Percentiles rank a stretch among this genome's conserved stretches.
phyloP scores from a whole-genome alignment of 2,329 filamentous ascomycete genomes.

The Dryadomyces sulphureus region DNA sequence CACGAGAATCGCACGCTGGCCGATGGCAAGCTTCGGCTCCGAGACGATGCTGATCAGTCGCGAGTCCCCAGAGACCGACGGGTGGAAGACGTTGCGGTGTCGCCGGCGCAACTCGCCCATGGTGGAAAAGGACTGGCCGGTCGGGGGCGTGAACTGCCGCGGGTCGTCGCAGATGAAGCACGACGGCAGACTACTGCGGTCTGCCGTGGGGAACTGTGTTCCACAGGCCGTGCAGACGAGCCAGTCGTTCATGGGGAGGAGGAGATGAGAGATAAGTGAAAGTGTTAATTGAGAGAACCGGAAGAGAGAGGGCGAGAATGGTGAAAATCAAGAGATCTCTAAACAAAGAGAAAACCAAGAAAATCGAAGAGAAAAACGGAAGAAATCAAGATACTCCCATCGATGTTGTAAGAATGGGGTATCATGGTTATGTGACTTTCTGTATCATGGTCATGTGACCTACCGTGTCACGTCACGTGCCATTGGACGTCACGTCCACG shows the following conservation, averaged over 20 bases:
- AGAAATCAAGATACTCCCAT: no score
- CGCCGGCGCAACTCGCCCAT: slow-evolving; percentile 28
- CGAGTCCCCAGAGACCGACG: slow-evolving; percentile 25
- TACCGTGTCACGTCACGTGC: no score
- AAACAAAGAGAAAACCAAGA: no score
- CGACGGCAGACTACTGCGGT: slow-evolving; percentile 30
- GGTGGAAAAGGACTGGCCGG: slow-evolving; percentile 52
- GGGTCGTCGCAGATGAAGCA: slow-evolving; percentile 64
- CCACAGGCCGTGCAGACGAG: slow-evolving; percentile 56
- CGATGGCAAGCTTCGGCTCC: slow-evolving; percentile 52
- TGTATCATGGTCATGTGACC: no score
- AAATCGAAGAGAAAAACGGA: no score
- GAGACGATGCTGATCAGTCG: slow-evolving; percentile 32
- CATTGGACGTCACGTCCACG: no score
- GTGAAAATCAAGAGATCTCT: no score
- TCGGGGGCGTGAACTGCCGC: slow-evolving; percentile 51
- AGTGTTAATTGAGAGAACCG: no score
- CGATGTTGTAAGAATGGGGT: no score
- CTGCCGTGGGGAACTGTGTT: slow-evolving; percentile 47
- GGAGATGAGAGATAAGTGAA: not conserved
- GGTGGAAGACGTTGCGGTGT: slow-evolving; percentile 39
- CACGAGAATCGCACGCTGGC: slow-evolving; percentile 58
- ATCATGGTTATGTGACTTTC: no score
- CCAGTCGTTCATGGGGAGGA: not conserved
- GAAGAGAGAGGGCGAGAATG: no score